Evolutionary conservation across 805 yeast genomes (phyloP).

Genomic region (Ogataea paraovalis): DNA sequence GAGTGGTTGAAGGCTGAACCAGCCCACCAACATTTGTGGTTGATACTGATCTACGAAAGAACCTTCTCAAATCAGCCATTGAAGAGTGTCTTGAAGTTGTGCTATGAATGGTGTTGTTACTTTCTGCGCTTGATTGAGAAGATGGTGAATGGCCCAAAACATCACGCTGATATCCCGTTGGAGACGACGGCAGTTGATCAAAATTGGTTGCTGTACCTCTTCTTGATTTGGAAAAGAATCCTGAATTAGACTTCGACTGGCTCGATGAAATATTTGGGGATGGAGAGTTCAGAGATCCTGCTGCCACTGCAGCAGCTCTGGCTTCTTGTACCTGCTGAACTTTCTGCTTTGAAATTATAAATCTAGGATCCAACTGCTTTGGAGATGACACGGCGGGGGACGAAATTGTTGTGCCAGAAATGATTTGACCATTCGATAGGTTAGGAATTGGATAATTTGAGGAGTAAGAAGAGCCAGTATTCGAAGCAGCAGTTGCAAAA

Average conservation of each 20-base stretch:
- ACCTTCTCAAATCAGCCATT: conserved; percentile 72
- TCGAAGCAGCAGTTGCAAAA: conserved; percentile 24
- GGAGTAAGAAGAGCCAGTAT: not conserved
- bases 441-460: conserved; percentile 39
- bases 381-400: conserved; percentile 62
- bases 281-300: not conserved
- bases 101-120: conserved; percentile 10
- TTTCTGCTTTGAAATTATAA: conserved; percentile 76
- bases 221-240: conserved; percentile 46
- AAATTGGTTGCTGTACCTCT: conserved; percentile 33
- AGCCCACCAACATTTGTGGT: conserved; percentile 7
- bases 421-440: conserved; percentile 53
- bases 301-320: conserved; percentile 22
- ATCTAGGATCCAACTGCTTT: conserved; percentile 74
- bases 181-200: conserved; percentile 29
- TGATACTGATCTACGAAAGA: conserved; percentile 51
- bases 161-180: conserved; percentile 33
- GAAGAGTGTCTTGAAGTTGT: conserved; percentile 62
- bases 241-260: conserved; percentile 46
- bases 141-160: conserved; percentile 27
- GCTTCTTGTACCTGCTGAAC: conserved; percentile 54
- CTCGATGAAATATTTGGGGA: conserved; percentile 11
- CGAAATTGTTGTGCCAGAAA: conserved; percentile 60
- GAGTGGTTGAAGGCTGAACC: conserved; percentile 19
- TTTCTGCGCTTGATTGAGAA: conserved; percentile 28